Evolutionary conservation across 2,329 filamentous ascomycete species (phyloP).

Genomic region (Pseudogymnoascus sp.): DNA sequence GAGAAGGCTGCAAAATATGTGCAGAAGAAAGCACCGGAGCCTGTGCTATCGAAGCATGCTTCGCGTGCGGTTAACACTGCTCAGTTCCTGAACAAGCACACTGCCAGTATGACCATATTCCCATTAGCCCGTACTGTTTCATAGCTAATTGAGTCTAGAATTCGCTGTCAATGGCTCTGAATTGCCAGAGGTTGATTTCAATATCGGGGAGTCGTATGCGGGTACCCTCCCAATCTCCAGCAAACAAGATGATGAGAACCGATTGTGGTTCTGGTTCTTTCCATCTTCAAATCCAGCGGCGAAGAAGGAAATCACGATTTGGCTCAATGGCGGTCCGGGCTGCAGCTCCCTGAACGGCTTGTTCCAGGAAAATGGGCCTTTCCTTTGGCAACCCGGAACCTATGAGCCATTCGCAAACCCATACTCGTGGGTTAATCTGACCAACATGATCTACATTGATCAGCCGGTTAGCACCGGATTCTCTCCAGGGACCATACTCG

Average conservation of each 20-base stretch:
- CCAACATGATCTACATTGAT: conserved; percentile 43
- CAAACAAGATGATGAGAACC: conserved; percentile 34
- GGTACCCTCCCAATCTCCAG: conserved; percentile 44
- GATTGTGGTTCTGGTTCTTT: conserved; percentile 50
- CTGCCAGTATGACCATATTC: conserved; percentile 13
- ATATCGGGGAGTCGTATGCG: conserved; percentile 26
- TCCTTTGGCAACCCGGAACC: conserved; percentile 18
- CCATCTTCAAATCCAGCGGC: conserved; percentile 41
- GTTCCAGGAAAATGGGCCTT: conserved; percentile 48
- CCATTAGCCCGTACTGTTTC: not conserved
- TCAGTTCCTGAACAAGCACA: conserved; percentile 17
- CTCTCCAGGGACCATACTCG: conserved; percentile 43
- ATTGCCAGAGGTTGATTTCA: conserved; percentile 24
- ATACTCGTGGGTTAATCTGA: conserved; percentile 49
- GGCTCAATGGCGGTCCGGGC: conserved; percentile 58
- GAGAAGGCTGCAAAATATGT: conserved; percentile 15
- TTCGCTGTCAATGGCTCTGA: conserved; percentile 25
- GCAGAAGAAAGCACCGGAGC: conserved; percentile 12
- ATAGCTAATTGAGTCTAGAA: conserved; percentile 14
- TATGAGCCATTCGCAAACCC: conserved; percentile 23
- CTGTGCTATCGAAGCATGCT: conserved; percentile 12
- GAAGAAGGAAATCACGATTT: conserved; percentile 43
- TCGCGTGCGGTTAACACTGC: conserved; percentile 14
- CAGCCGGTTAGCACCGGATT: conserved; percentile 44
- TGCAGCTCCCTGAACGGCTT: conserved; percentile 52